Base-by-base conservation (phyloP, 164 flowering plant species). In the Cinnamomum micranthum region DNA sequence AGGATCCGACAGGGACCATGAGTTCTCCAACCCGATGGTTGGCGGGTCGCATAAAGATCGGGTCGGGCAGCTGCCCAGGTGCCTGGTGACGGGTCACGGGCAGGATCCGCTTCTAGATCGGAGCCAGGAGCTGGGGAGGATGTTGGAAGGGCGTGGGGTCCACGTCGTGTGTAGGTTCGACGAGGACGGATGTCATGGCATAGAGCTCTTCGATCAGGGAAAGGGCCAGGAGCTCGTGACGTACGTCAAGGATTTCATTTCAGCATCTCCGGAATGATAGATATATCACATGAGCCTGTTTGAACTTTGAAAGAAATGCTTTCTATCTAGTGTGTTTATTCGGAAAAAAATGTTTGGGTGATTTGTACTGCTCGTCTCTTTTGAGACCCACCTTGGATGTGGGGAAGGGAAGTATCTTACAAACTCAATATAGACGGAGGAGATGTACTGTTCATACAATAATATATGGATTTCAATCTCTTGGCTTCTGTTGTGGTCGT, bases 1-100 rank as follows among this genome's bases (percentile, higher is more conserved):
- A 0, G 89, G 85, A 7, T 80, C 68, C 58, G 77, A 86, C 68
- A 77, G 87, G 2, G 85, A 87, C 24, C 87, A 85, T 24, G 75
- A 78, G 75, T 86, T 75, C 17, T 41, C 76, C 72, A 84, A 84
- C 77, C 85, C 81, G 2, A 69, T 58, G 77, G 58, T 28, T 2
- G 65, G 70, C 25, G 74, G 77, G n/a, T 15, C 64, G 7, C 3
- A 70, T 0, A 12, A 7, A 0, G 81, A 70, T 70, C 79, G 76
- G 68, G 80, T 86, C 70, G 75, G 73, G 71, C 78, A 87, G 59
- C 91, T 84, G 12, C 82, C 75, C 78, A 78, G 86, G 75, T 19
- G 85, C 50, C 71, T 84, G 78, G 79, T 92, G 65, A 52, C 50
- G 22, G 72, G 72, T 13, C 52, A 28, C 55, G 52, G 25, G n/a